Evolutionary conservation across 2,329 filamentous ascomycete genomes (phyloP).

Genomic region (Stenocarpella maydis): DNA sequence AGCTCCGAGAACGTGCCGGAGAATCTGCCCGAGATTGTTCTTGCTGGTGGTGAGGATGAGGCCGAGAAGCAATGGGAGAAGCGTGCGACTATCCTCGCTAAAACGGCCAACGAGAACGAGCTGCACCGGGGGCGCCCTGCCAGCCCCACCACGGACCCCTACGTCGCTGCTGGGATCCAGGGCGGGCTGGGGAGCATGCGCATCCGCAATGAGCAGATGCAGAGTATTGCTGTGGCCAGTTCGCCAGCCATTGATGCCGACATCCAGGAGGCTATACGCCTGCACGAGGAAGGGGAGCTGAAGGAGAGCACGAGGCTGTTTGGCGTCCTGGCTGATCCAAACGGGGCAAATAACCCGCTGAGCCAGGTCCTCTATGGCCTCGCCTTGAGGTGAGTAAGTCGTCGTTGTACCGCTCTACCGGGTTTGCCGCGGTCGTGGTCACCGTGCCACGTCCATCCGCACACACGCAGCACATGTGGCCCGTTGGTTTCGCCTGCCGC

Average conservation of each 20-base stretch:
- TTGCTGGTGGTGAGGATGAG: constrained; percentile 51
- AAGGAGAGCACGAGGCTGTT: constrained; percentile 86
- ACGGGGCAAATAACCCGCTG: constrained; percentile 88
- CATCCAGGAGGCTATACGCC: constrained; percentile 93
- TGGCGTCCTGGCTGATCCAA: constrained; percentile 80
- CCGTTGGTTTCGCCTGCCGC: too few species aligned
- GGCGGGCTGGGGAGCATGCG: constrained; percentile 43
- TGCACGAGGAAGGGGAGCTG: constrained; percentile 87
- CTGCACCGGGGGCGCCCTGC: constrained; percentile 53
- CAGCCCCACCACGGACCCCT: constrained; percentile 45
- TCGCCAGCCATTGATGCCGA: constrained; percentile 68
- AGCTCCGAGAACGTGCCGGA: constrained; percentile 79
- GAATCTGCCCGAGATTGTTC: constrained; percentile 78
- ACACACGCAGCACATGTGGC: background rate
- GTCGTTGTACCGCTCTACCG: background rate
- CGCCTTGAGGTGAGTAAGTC: constrained; percentile 75
- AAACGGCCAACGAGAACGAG: constrained; percentile 59
- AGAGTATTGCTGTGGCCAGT: constrained; percentile 50
- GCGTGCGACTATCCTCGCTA: constrained; percentile 85
- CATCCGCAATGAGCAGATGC: constrained; percentile 37
- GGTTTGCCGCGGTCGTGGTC: background rate
- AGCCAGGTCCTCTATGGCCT: constrained; percentile 97
- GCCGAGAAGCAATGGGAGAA: constrained; percentile 81
- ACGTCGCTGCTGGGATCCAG: constrained; percentile 36
- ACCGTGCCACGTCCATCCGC: background rate